Percentiles rank a stretch among this genome's conserved stretches.
Conservation (phyloP, 2,329 filamentous ascomycete species). For the Colletotrichum spaethianum region DNA sequence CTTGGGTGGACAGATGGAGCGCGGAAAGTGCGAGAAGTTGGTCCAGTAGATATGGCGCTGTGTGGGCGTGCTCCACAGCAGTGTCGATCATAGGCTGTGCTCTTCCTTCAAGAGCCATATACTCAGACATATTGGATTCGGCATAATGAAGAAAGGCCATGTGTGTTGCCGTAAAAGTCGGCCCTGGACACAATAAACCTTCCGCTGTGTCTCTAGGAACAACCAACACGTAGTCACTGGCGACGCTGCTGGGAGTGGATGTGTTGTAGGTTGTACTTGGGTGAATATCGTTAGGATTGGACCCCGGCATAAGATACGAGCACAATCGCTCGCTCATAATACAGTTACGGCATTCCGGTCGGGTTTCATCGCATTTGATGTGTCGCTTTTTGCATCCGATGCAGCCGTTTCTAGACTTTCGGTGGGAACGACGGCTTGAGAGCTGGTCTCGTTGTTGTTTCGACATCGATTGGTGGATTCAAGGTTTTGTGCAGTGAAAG, state of each 20-base stretch:
- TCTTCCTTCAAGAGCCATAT: constrained; percentile 11
- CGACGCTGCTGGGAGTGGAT: neutral
- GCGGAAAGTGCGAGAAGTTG: constrained; percentile 56
- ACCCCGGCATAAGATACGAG: constrained; percentile 41
- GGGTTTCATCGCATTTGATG: constrained; percentile 62
- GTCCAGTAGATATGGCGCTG: constrained; percentile 54
- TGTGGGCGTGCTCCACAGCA: constrained; percentile 48
- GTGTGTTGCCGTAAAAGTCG: constrained; percentile 24
- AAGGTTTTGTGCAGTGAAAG: too few species aligned
- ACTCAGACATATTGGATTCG: constrained; percentile 8
- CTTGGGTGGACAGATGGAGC: constrained; percentile 49
- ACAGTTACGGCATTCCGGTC: constrained; percentile 59
- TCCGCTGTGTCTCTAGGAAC: neutral
- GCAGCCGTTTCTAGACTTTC: constrained; percentile 47
- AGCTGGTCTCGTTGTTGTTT: constrained; percentile 7
- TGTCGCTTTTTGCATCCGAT: constrained; percentile 57
- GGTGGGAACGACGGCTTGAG: constrained; percentile 11
- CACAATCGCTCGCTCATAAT: constrained; percentile 44
- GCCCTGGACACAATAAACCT: neutral
- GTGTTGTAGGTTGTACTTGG: neutral
- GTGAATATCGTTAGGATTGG: neutral
- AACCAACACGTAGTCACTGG: neutral
- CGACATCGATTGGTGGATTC: neutral
- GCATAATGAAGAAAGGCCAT: constrained; percentile 34
- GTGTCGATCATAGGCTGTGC: constrained; percentile 47